Percentiles rank a stretch among this genome's conserved stretches.
These are phyloP conservation scores for Pulveroboletus sp. DNA, from an alignment of 768 basidiomycete species.

Conservation along the genomic window DNA sequence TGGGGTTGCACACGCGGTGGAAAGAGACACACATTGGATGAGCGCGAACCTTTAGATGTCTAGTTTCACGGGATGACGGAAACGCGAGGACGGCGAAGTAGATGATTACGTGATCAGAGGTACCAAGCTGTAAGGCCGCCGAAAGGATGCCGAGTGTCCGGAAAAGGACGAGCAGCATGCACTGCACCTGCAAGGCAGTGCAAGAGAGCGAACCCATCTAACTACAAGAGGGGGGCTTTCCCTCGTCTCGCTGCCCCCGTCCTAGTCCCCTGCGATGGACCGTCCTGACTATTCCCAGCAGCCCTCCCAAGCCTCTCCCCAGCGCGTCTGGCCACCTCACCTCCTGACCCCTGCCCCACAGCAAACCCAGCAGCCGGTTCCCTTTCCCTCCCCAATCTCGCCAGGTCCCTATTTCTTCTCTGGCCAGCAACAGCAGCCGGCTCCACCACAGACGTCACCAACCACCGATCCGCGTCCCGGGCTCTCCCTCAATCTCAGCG, in stretches of 20 bases:
- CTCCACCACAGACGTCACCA: constrained; percentile 13
- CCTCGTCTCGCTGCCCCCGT: neutral
- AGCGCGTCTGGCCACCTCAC: constrained; percentile 22
- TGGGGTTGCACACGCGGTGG: constrained; percentile 17
- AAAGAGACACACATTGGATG: too few species aligned
- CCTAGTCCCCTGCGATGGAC: constrained; percentile 18
- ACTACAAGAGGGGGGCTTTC: constrained; percentile 13
- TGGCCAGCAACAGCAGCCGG: constrained; percentile 15
- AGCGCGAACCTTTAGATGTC: neutral
- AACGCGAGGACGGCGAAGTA: constrained; percentile 1
- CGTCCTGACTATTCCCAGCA: constrained; percentile 31
- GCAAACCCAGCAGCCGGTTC: constrained; percentile 1
- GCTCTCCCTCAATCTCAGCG: constrained; percentile 65
- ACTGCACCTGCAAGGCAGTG: constrained; percentile 16
- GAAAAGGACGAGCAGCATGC: constrained; percentile 10
- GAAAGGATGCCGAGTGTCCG: neutral
- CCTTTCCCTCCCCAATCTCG: constrained; percentile 27
- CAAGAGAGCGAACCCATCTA: neutral
- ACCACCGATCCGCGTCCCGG: constrained; percentile 21
- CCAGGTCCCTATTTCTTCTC: constrained; percentile 23
- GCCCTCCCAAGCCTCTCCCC: constrained; percentile 31
- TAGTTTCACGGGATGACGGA: constrained; percentile 3
- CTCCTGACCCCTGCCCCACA: constrained; percentile 8
- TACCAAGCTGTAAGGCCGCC: constrained; percentile 20
- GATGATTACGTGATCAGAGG: constrained; percentile 9